These are phyloP conservation scores for Verticillium klebahnii DNA, from an alignment of 2,329 filamentous ascomycete species.

Conservation along the genomic window DNA sequence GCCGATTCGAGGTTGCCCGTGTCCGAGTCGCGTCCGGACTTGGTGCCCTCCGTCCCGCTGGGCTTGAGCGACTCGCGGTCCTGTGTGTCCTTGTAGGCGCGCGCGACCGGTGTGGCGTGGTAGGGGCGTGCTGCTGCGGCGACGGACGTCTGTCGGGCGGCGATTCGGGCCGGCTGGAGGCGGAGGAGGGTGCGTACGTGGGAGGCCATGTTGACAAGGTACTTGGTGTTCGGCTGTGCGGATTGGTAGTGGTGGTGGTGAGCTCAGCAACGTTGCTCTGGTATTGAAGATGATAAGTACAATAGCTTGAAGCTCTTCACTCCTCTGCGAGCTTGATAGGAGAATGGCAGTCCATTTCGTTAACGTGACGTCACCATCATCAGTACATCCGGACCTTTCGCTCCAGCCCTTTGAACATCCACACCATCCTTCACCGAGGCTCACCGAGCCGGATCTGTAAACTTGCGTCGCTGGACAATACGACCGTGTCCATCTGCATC, in stretches of 20 bases:
- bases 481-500: too few relatives aligned
- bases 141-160: neutral
- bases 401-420: neutral
- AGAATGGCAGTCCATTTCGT: neutral
- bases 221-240: neutral
- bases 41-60: conserved; percentile 60
- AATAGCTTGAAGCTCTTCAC: neutral
- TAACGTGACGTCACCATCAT: neutral
- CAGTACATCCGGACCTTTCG: neutral
- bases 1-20: conserved; percentile 55
- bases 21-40: conserved; percentile 61
- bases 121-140: conserved; percentile 21
- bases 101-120: conserved; percentile 22
- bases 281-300: neutral
- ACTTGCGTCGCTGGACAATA: too few relatives aligned
- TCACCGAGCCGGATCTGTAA: neutral
- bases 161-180: neutral
- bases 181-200: neutral
- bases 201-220: neutral
- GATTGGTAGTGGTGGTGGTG: neutral
- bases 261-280: neutral
- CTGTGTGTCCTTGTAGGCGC: conserved; percentile 46
- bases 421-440: neutral
- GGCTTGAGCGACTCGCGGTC: conserved; percentile 62
- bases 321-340: neutral